A percentile compares a stretch with the other conserved stretches of the same genome.
Conservation (phyloP, 495 filamentous ascomycete species). For the Mycothermus thermophilus region DNA sequence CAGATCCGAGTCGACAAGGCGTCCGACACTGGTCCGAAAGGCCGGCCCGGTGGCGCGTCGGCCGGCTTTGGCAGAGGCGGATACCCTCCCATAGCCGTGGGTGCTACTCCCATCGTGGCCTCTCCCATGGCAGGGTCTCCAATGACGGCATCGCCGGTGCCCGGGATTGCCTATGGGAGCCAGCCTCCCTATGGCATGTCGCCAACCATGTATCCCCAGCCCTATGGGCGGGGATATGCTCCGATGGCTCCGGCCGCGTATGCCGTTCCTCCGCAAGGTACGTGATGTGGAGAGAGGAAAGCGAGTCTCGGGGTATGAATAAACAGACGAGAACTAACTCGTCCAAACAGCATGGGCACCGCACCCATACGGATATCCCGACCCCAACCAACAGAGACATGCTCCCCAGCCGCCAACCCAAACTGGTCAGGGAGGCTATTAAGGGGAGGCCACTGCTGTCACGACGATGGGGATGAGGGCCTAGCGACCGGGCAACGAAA, state of each 20-base stretch:
- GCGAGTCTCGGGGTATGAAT: not conserved
- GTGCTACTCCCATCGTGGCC: too few relatives aligned
- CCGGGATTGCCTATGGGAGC: slow-evolving; percentile 22
- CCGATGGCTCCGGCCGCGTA: slow-evolving; percentile 18
- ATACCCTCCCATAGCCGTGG: slow-evolving; percentile 15
- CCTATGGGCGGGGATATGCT: slow-evolving; percentile 18
- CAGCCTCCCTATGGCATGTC: slow-evolving; percentile 21
- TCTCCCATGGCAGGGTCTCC: too few relatives aligned
- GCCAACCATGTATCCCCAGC: slow-evolving; percentile 14
- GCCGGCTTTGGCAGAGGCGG: slow-evolving; percentile 23
- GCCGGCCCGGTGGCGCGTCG: slow-evolving; percentile 32
- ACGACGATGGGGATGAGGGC: not conserved
- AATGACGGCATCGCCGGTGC: slow-evolving; percentile 15
- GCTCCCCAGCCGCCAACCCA: slow-evolving; percentile 20
- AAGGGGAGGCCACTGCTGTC: not conserved
- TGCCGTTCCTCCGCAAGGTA: slow-evolving; percentile 29
- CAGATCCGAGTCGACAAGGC: slow-evolving; percentile 93
- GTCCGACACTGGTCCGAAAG: slow-evolving; percentile 56
- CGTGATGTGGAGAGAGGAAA: not conserved
- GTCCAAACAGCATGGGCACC: slow-evolving; percentile 2
- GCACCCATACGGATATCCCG: slow-evolving; percentile 26
- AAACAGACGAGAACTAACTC: too few relatives aligned
- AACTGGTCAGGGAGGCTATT: slow-evolving; percentile 19
- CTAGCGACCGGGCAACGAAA: not conserved
- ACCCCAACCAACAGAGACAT: slow-evolving; percentile 21